Conservation (phyloP, 352 stramenopile genomes). For the Globisporangium nagaii region DNA sequence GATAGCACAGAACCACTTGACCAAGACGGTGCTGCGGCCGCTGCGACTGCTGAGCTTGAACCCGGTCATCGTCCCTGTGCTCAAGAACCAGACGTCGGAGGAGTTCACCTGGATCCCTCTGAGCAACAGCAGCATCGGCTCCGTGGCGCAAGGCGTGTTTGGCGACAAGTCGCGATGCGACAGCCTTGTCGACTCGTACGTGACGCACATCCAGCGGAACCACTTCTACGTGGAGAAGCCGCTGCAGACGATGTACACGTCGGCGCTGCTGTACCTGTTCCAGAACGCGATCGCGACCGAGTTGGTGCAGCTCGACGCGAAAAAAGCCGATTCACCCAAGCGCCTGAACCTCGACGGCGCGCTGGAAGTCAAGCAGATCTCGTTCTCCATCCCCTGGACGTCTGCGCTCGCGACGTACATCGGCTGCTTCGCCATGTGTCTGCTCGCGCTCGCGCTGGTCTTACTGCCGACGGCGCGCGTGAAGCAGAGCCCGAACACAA, state of each 20-base stretch:
- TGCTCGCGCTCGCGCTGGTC: constrained; percentile 54
- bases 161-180: constrained; percentile 20
- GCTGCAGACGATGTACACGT: constrained; percentile 26
- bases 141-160: constrained; percentile 1
- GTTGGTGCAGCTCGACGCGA: constrained; percentile 16
- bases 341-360: constrained; percentile 10
- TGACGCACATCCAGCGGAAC: constrained; percentile 14
- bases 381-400: constrained; percentile 36
- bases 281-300: constrained; percentile 31
- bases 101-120: constrained; percentile 11
- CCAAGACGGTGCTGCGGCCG: constrained; percentile 3
- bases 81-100: neutral
- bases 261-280: constrained; percentile 42
- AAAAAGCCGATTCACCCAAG: constrained; percentile 10
- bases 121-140: neutral
- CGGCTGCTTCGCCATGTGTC: constrained; percentile 44
- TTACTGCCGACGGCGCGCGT: constrained; percentile 43
- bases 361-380: constrained; percentile 29
- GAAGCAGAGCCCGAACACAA: constrained; percentile 54
- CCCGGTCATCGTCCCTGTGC: constrained; percentile 8
- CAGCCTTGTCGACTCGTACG: constrained; percentile 21
- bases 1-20: constrained; percentile 16
- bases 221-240: constrained; percentile 19
- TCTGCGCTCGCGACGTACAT: constrained; percentile 39
- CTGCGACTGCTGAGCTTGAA: constrained; percentile 10